Conservation (phyloP, 768 basidiomycete species). For the Termitomyces sp. region DNA sequence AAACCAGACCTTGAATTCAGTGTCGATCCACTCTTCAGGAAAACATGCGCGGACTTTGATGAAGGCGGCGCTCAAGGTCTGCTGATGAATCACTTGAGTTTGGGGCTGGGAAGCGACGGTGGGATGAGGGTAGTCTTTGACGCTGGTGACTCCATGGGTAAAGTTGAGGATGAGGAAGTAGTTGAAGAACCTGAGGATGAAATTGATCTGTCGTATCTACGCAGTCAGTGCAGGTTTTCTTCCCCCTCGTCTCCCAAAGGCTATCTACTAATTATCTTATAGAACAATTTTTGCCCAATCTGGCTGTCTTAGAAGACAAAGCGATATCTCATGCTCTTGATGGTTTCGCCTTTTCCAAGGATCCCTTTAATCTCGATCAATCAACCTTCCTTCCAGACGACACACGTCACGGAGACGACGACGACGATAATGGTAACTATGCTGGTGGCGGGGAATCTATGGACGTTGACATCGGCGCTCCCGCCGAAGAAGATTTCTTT, state of each 20-base stretch:
- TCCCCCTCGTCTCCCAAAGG: neutral
- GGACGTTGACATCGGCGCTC: slow-evolving; percentile 24
- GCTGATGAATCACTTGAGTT: slow-evolving; percentile 90
- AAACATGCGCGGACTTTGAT: slow-evolving; percentile 97
- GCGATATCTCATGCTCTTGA: slow-evolving; percentile 79
- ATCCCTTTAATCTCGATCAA: slow-evolving; percentile 57
- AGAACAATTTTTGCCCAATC: slow-evolving; percentile 73
- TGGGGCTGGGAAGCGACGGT: slow-evolving; percentile 75
- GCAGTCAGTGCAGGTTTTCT: slow-evolving; percentile 38
- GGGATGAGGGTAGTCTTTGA: slow-evolving; percentile 92
- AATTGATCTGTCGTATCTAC: slow-evolving; percentile 57
- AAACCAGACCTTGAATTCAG: slow-evolving; percentile 93
- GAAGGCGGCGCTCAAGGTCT: slow-evolving; percentile 96
- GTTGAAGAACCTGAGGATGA: slow-evolving; percentile 65
- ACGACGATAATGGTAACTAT: slow-evolving; percentile 8
- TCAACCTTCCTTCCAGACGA: slow-evolving; percentile 55
- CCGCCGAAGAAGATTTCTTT: slow-evolving; percentile 54
- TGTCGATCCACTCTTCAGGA: slow-evolving; percentile 95
- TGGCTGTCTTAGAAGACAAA: slow-evolving; percentile 55
- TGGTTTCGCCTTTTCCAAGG: slow-evolving; percentile 77
- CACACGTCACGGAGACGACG: slow-evolving; percentile 29
- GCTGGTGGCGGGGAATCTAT: slow-evolving; percentile 25
- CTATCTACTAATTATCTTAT: slow-evolving; percentile 3
- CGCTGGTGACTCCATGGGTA: slow-evolving; percentile 85
- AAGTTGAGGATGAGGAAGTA: slow-evolving; percentile 72